These are phyloP conservation scores for Parietaria judaica DNA, from an alignment of 306 rosid genomes.

Conservation along the genomic window DNA sequence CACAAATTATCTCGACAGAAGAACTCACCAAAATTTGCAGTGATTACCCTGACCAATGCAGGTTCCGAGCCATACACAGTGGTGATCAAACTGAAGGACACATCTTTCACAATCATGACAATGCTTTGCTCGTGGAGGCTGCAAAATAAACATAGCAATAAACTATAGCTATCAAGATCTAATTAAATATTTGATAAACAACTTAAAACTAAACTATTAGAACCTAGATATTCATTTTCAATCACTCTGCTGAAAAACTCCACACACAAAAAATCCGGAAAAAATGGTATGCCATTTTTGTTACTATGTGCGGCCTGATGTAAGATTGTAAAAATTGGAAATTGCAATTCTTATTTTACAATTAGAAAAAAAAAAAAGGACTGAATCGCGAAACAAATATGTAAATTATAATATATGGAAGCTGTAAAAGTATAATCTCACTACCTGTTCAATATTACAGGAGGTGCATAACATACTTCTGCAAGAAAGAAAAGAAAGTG, in stretches of 20 bases:
- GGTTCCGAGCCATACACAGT: conserved; percentile 99
- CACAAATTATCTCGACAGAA: not conserved
- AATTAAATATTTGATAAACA: not conserved
- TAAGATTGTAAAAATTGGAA: not conserved
- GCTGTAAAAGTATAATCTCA: conserved; percentile 7
- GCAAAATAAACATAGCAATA: conserved; percentile 27
- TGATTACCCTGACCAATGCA: conserved; percentile 95
- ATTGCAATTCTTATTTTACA: not conserved
- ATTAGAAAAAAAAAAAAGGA: not conserved
- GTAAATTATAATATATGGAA: conserved; percentile 10
- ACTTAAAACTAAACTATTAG: not conserved
- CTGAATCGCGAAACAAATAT: conserved; percentile 4
- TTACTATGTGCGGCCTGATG: not conserved
- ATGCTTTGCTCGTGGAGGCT: conserved; percentile 97
- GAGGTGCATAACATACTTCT: conserved; percentile 75
- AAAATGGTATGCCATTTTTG: not conserved
- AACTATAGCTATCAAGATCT: conserved; percentile 13
- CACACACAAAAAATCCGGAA: not conserved
- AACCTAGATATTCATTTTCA: not conserved
- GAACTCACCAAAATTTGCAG: conserved; percentile 92
- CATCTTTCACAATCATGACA: conserved; percentile 97
- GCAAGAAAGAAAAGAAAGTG: conserved; percentile 36
- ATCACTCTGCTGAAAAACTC: too few species aligned
- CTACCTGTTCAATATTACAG: conserved; percentile 88
- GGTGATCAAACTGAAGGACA: conserved; percentile 97